phyloP scores from a whole-genome alignment of 192 early-diverging fungal species.

The Backusella mclennaniae region DNA sequence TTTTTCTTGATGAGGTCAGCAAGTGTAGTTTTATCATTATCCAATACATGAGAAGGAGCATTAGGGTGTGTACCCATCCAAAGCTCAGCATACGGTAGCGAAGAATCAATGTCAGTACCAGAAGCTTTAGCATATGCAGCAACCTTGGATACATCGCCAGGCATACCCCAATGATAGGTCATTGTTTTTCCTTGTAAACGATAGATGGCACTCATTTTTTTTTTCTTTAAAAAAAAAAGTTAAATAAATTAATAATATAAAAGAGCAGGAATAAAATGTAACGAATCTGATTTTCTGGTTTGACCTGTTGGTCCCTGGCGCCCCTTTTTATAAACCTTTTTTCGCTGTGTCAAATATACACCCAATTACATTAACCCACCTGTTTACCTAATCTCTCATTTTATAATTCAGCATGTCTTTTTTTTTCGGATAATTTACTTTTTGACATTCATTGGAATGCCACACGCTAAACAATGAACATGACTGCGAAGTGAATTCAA shows the following conservation, averaged over 20 bases:
- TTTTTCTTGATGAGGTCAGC: slow-evolving; percentile 58
- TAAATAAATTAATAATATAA: background rate
- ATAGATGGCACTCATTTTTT: slow-evolving; percentile 36
- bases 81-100: slow-evolving; percentile 92
- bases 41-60: slow-evolving; percentile 65
- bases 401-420: background rate
- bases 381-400: background rate
- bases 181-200: slow-evolving; percentile 74
- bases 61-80: slow-evolving; percentile 99
- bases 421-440: background rate
- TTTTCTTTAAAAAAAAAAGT: no score
- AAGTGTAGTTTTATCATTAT: slow-evolving; percentile 47
- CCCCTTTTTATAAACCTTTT: background rate
- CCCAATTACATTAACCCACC: background rate
- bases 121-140: slow-evolving; percentile 75
- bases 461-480: background rate
- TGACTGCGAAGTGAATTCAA: background rate
- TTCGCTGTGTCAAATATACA: background rate
- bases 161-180: slow-evolving; percentile 96
- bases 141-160: slow-evolving; percentile 77
- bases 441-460: background rate
- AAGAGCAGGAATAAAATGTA: background rate
- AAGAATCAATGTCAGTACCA: slow-evolving; percentile 50
- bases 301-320: background rate
- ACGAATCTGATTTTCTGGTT: no score